These are phyloP conservation scores for Lepidium campestre DNA, from an alignment of 441 rosid species.

Conservation along the genomic window DNA sequence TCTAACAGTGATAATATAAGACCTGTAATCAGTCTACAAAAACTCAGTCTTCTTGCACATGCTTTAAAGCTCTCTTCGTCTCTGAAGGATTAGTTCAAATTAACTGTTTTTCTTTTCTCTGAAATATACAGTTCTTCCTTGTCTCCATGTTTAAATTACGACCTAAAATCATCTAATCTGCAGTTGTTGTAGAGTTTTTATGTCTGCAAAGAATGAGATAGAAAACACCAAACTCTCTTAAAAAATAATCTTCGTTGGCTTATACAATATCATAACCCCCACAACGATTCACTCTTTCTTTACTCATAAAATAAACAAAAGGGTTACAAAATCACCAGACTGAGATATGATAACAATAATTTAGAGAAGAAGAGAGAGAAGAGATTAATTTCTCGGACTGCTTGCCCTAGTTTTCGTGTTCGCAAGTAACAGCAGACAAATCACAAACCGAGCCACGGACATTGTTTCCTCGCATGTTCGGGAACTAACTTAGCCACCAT, in stretches of 20 bases:
- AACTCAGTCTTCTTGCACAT: no score
- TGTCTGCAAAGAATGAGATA: not conserved
- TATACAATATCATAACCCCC: constrained; percentile 20
- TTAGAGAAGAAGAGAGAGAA: not conserved
- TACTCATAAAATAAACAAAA: constrained; percentile 15
- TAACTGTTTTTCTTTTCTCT: no score
- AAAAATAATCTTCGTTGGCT: constrained; percentile 1
- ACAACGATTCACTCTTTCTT: constrained; percentile 20
- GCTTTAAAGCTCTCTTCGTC: no score
- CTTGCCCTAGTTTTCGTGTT: constrained; percentile 18
- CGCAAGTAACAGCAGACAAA: constrained; percentile 1
- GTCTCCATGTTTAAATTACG: no score
- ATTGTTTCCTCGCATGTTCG: constrained; percentile 86
- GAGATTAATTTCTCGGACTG: constrained; percentile 2
- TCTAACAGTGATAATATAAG: no score
- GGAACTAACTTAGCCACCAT: constrained; percentile 73
- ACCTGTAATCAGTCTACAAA: no score
- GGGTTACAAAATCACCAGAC: constrained; percentile 7
- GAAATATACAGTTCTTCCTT: no score
- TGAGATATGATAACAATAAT: constrained; percentile 10
- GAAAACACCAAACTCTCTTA: constrained; percentile 13
- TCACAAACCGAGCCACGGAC: constrained; percentile 64
- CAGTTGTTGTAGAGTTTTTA: no score
- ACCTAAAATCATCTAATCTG: no score
- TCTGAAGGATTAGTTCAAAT: no score